A percentile compares a stretch with the other conserved stretches of the same genome.
phyloP scores from a whole-genome alignment of 345 rosid species.

The Cardamine occulta region DNA sequence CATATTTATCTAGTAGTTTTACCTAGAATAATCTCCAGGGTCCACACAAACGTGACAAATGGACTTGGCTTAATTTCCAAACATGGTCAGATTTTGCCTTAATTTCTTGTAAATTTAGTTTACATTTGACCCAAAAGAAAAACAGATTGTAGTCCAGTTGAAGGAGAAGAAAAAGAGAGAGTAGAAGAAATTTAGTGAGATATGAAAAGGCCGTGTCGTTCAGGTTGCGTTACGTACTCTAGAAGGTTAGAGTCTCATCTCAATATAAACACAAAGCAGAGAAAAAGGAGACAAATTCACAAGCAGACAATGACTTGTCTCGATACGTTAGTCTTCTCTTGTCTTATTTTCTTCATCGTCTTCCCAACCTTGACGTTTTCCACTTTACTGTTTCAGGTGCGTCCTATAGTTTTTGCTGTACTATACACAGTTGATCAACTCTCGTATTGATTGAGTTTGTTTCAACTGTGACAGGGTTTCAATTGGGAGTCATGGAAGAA shows the following conservation, averaged over 20 bases:
- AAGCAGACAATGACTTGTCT: slow-evolving; percentile 38
- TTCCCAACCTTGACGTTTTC: slow-evolving; percentile 52
- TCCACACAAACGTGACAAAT: neutral
- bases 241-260: neutral
- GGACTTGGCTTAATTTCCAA: neutral
- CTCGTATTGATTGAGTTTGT: neutral
- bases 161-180: neutral
- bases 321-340: slow-evolving; percentile 32
- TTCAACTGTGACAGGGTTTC: slow-evolving; percentile 59
- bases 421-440: neutral
- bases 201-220: neutral
- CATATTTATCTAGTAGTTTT: neutral
- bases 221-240: neutral
- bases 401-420: neutral
- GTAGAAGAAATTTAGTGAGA: neutral
- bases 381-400: slow-evolving; percentile 67
- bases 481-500: slow-evolving; percentile 81
- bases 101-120: neutral
- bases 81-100: neutral
- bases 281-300: neutral
- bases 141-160: neutral
- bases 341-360: slow-evolving; percentile 44
- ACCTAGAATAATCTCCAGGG: neutral
- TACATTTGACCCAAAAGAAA: neutral
- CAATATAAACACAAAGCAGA: slow-evolving; percentile 24